Evolutionary conservation across 208 protist genomes (phyloP).

Genomic region (Endotrypanum monterogeii): DNA sequence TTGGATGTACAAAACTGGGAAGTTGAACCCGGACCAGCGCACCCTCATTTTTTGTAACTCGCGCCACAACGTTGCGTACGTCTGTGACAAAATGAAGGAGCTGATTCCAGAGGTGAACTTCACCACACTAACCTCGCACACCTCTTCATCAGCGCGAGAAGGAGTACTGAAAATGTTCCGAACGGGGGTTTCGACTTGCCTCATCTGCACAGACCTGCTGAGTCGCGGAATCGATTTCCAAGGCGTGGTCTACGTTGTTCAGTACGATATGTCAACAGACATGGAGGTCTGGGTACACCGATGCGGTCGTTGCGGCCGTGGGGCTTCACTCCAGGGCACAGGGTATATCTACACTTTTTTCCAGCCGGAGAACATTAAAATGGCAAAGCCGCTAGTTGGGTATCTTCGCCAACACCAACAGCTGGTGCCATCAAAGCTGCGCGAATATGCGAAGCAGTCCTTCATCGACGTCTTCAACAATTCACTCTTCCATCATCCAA

Average conservation of each 20-base stretch:
- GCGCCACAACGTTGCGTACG: conserved; percentile 82
- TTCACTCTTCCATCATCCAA: conserved; percentile 79
- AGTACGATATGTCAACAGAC: conserved; percentile 97
- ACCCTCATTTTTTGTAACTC: conserved; percentile 90
- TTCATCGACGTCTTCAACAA: conserved; percentile 80
- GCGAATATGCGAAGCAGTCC: conserved; percentile 80
- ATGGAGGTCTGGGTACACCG: conserved; percentile 98
- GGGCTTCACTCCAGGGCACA: conserved; percentile 35
- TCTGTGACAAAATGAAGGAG: conserved; percentile 52
- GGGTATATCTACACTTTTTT: conserved; percentile 89
- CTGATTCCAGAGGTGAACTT: conserved; percentile 52
- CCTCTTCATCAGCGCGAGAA: conserved; percentile 52
- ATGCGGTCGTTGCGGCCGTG: conserved; percentile 94
- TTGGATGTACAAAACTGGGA: conserved; percentile 71
- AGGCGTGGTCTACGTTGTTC: conserved; percentile 96
- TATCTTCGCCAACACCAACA: conserved; percentile 75
- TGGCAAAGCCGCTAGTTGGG: conserved; percentile 83
- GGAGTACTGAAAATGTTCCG: conserved; percentile 93
- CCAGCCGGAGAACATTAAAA: conserved; percentile 77
- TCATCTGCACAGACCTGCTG: conserved; percentile 98
- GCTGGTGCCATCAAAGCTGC: conserved; percentile 78
- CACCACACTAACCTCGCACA: conserved; percentile 66
- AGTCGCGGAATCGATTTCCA: conserved; percentile 97
- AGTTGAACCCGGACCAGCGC: conserved; percentile 62
- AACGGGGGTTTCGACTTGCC: conserved; percentile 86